Evolutionary conservation across 352 stramenopile species (phyloP), one percentile per base, ranked within the genome.

Genomic region (Globisporangium megalacanthum): DNA sequence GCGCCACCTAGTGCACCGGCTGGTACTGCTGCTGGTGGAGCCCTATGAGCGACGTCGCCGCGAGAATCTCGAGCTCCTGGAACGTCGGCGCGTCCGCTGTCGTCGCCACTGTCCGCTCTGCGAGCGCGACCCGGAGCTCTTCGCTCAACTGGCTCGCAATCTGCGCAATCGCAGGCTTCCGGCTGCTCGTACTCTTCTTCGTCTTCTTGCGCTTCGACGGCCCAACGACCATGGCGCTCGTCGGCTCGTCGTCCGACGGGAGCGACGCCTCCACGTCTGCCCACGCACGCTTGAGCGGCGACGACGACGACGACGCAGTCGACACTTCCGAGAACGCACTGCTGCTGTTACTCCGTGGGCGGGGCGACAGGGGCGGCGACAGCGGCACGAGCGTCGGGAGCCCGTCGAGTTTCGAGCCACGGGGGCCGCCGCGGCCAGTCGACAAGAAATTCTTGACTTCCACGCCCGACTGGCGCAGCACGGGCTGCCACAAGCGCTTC

Each of bases 361-460:
- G 58, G 9, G 61, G 64, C 19, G 76, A 70, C 6, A 72, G 83
- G 31, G 66, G 62, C 10, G 64, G 65, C 39, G 65, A 72, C 42
- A 62, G 58, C n/a, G 73, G 66, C 52, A 91, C 77, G 6, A 89
- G 53, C 36, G 88, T 88, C 4, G 67, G 17, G 0, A 79, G 84
- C 37, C 92, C 72, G 20, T 94, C 82, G 8, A 94, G 60, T 57
- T 91, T 91, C 53, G 79, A 86, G 60, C 84, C 84, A 46, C 84
- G 82, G 14, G 84, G 84, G 14, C 84, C 84, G 20, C 84, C 84
- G 35, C 85, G 83, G 8, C 85, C 85, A 4, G 85, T 94, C 1
- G 83, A 93, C 9, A 94, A 36, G 53, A 94, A 94, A 58, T 93
- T 92, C 66, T 94, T 94, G 54, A 94, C 85, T 64, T 94, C 85